Base-by-base conservation (phyloP, 75 land plant genomes). In the Pinus tabuliformis region DNA sequence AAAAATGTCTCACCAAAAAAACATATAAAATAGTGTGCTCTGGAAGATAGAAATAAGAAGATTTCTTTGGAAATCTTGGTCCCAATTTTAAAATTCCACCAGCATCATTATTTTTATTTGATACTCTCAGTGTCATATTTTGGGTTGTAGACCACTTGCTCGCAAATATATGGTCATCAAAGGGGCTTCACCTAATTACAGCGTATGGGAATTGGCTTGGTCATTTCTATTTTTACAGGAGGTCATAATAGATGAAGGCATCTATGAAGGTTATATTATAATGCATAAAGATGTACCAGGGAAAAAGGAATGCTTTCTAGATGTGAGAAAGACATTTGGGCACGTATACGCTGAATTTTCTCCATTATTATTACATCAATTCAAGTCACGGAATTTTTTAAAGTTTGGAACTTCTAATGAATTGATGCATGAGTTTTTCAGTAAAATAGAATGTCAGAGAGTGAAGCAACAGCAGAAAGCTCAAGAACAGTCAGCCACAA, bases 401-500 rank as follows among this genome's bases (percentile, higher is more conserved):
- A 81, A 78, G 62, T 86, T 94, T 62, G 89, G 85, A 30, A 94
- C 99, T 49, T 94, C 91, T 83, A 95, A 96, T 86, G 89, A 91
- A 20, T 94, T 95, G 62, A 70, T 96, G 78, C 97, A 96, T 89
- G 99, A 96, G 22, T 96, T 92, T 77, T 96, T 94, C 77, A 96
- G 99, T 76, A 96, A 96, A 83, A 91, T 96, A 73, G 99, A 96
- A 78, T 85, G 93, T 49, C 99, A 96, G 82, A 73, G 93, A 61
- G 70, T 83, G 28, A 95, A 96, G 36, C 97, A 91, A 70, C 99
- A 94, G 75, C 88, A 89, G 33, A 91, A 82, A 76, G 82, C 97
- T 58, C 95, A 92, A 79, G 97, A 94, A 73, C 84, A 75, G 49
- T 81, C 97, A 77, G 99, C 97, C 2, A 62, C 79, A 28, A 89